Evolutionary conservation across 2,329 filamentous ascomycete species (phyloP).

Genomic region (Colletotrichum falcatum): DNA sequence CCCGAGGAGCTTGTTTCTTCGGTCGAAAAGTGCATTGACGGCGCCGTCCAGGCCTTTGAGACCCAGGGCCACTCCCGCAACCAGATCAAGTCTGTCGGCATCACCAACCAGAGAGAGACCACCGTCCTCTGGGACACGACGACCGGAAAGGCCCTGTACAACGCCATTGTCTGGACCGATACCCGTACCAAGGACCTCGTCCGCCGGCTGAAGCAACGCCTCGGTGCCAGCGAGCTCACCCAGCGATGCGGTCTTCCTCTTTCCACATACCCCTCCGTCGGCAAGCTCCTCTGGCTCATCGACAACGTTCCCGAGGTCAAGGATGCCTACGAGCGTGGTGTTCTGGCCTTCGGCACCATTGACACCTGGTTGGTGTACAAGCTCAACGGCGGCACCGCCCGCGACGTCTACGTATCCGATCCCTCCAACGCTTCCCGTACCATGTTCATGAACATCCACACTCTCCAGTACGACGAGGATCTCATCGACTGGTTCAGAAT

Average conservation of each 20-base stretch:
- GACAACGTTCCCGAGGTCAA: slow-evolving; percentile 75
- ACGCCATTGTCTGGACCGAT: slow-evolving; percentile 88
- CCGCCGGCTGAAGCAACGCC: slow-evolving; percentile 75
- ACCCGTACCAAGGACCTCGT: slow-evolving; percentile 80
- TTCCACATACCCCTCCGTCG: slow-evolving; percentile 84
- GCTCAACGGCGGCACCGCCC: slow-evolving; percentile 76
- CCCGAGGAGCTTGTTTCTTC: slow-evolving; percentile 79
- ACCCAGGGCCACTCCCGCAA: slow-evolving; percentile 73
- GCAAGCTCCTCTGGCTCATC: slow-evolving; percentile 83
- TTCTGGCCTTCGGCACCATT: slow-evolving; percentile 82
- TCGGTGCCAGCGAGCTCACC: slow-evolving; percentile 75
- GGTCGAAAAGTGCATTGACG: slow-evolving; percentile 81
- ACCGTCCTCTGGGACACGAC: slow-evolving; percentile 83
- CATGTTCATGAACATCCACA: slow-evolving; percentile 89
- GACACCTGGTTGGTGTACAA: slow-evolving; percentile 86
- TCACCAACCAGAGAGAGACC: slow-evolving; percentile 88
- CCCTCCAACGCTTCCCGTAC: slow-evolving; percentile 86
- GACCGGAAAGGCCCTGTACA: slow-evolving; percentile 81
- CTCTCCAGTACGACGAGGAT: slow-evolving; percentile 78
- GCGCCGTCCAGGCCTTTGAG: slow-evolving; percentile 76
- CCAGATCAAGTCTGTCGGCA: slow-evolving; percentile 80
- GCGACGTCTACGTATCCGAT: slow-evolving; percentile 79
- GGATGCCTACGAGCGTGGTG: slow-evolving; percentile 77
- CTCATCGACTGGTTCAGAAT: slow-evolving; percentile 82
- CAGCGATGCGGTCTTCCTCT: slow-evolving; percentile 80